Conservation (phyloP, 2,329 filamentous ascomycete species). For the Exophiala aquamarina region DNA sequence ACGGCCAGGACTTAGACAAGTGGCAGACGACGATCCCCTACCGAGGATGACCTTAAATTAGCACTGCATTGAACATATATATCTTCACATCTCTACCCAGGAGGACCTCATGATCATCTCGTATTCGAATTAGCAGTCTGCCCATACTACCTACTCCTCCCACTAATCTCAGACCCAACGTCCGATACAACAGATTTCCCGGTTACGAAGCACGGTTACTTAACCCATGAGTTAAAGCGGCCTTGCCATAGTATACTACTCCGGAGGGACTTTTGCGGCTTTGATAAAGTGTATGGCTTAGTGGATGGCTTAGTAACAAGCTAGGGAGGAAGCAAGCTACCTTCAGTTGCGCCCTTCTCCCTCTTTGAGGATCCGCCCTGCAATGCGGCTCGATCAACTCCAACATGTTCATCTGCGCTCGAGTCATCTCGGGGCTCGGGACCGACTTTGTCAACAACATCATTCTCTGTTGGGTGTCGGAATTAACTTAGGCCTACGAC, state of each 20-base stretch:
- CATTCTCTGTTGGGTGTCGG: constrained; percentile 32
- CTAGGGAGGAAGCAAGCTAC: constrained; percentile 31
- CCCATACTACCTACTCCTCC: no score
- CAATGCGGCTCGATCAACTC: constrained; percentile 26
- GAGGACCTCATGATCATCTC: no score
- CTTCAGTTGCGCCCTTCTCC: constrained; percentile 29
- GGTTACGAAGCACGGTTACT: constrained; percentile 28
- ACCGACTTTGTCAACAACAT: constrained; percentile 35
- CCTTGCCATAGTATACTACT: constrained; percentile 32
- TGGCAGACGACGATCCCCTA: no score
- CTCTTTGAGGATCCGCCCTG: constrained; percentile 31
- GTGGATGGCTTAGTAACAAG: constrained; percentile 31
- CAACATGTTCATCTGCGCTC: constrained; percentile 33
- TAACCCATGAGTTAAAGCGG: constrained; percentile 33
- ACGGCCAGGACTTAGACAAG: no score
- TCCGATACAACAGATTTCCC: constrained; percentile 1
- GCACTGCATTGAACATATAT: no score
- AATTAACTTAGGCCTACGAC: constrained; percentile 30
- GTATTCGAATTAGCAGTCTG: no score
- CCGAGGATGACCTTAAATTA: no score
- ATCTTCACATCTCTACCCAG: no score
- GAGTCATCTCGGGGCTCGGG: constrained; percentile 33
- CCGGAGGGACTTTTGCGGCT: constrained; percentile 31
- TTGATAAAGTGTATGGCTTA: no score
- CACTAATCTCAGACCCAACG: background rate